A percentile compares a stretch with the other conserved stretches of the same genome.
Conservation (phyloP, 202 grass and related monocot genomes). For the Panicum hallii region DNA sequence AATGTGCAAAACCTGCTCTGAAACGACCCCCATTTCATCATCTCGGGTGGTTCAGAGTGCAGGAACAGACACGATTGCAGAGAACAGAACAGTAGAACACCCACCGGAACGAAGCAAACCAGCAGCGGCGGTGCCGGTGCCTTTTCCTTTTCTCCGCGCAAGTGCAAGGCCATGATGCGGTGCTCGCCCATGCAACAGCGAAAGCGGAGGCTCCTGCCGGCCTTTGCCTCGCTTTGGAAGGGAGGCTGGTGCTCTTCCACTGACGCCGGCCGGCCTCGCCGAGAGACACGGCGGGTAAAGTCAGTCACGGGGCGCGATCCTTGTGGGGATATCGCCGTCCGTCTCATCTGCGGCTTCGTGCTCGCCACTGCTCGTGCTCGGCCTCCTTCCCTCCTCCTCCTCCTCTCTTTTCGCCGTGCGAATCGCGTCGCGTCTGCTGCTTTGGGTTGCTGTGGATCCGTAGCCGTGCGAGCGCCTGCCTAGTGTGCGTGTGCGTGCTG, state of each 20-base stretch:
- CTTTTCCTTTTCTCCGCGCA: slow-evolving; percentile 25
- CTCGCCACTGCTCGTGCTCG: not conserved
- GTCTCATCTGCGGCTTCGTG: slow-evolving; percentile 18
- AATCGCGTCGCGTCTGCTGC: not conserved
- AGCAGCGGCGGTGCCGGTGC: too few species aligned
- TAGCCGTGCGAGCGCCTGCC: not conserved
- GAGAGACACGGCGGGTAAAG: slow-evolving; percentile 40
- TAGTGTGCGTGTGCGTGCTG: slow-evolving; percentile 20
- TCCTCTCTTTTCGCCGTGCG: not conserved
- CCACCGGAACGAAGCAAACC: not conserved
- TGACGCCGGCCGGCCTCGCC: slow-evolving; percentile 31
- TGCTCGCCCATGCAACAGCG: slow-evolving; percentile 29
- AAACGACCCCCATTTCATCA: too few species aligned
- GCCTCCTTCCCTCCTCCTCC: too few species aligned
- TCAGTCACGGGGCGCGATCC: slow-evolving; percentile 38
- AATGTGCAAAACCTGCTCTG: not conserved
- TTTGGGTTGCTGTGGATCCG: not conserved
- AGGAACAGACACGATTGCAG: too few species aligned
- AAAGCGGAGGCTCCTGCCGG: slow-evolving; percentile 13
- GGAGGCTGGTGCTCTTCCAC: slow-evolving; percentile 15
- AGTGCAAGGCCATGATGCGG: slow-evolving; percentile 15
- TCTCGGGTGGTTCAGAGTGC: not conserved
- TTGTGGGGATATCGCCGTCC: slow-evolving; percentile 1
- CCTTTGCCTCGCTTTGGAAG: slow-evolving; percentile 41
- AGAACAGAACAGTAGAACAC: not conserved